Percentiles rank a stretch among this genome's conserved stretches.
Evolutionary conservation across 148 eudicot species (phyloP).

Genomic region (Gaultheria prostrata): DNA sequence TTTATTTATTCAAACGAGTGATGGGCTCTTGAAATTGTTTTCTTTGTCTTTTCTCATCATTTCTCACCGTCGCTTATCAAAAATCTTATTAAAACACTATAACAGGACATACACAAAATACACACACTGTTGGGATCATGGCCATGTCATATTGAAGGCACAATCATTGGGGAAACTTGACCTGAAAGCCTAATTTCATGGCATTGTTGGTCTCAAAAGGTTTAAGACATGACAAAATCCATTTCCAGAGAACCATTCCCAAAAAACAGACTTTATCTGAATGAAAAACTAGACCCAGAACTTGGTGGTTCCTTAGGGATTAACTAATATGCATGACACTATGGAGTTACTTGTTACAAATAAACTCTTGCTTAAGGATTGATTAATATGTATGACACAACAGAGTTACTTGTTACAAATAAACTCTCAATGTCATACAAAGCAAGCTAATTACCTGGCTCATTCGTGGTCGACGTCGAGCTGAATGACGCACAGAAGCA

Average conservation of each 20-base stretch:
- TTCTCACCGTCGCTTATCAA: no score
- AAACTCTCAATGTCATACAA: not conserved
- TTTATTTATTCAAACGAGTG: no score
- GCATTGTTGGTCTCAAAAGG: not conserved
- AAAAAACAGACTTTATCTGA: not conserved
- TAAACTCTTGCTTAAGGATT: not conserved
- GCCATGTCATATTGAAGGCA: not conserved
- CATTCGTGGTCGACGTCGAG: slow-evolving; percentile 83
- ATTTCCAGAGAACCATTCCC: not conserved
- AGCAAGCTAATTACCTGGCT: slow-evolving; percentile 62
- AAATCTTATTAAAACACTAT: no score
- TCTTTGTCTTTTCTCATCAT: no score
- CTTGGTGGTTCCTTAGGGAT: not conserved
- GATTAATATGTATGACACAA: not conserved
- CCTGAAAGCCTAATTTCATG: not conserved
- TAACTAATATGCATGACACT: not conserved
- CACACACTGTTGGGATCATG: not conserved
- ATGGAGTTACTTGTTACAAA: not conserved
- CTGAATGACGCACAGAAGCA: slow-evolving; percentile 92
- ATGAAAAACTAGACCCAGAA: not conserved
- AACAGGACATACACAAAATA: not conserved
- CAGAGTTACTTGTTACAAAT: not conserved
- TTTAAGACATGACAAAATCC: not conserved
- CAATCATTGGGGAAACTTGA: not conserved
- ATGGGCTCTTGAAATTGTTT: no score